Evolutionary conservation across 208 protist species (phyloP).

Genomic region (Crithidia sp.): DNA sequence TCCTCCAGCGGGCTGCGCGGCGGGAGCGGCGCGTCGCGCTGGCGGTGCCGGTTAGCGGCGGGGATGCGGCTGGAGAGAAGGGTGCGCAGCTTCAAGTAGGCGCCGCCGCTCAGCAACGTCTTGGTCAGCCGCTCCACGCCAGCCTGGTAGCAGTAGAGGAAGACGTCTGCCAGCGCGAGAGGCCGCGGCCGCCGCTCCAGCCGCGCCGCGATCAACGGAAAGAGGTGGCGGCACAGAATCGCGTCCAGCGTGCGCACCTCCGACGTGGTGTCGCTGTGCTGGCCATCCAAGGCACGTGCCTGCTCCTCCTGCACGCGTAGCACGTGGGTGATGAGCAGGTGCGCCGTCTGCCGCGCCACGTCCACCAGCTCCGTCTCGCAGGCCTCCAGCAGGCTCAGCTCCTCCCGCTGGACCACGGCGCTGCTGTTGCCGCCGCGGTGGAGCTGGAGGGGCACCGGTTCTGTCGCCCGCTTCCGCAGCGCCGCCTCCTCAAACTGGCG

Average conservation of each 20-base stretch:
- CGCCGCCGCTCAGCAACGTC: constrained; percentile 33
- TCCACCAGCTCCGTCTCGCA: constrained; percentile 47
- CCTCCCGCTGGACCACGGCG: constrained; percentile 1
- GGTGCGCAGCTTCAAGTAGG: constrained; percentile 55
- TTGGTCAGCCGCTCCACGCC: constrained; percentile 43
- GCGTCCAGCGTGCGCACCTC: constrained; percentile 34
- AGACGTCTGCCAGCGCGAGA: constrained; percentile 42
- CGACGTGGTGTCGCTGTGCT: constrained; percentile 27
- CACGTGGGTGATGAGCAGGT: constrained; percentile 33
- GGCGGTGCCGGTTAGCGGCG: constrained; percentile 10
- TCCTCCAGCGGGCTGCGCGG: constrained; percentile 37
- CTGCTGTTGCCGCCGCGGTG: background rate
- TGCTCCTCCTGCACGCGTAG: constrained; percentile 17
- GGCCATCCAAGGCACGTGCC: background rate
- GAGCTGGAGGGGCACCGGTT: constrained; percentile 31
- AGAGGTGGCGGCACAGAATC: constrained; percentile 24
- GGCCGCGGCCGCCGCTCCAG: constrained; percentile 7
- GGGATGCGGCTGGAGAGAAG: constrained; percentile 41
- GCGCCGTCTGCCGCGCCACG: constrained; percentile 34
- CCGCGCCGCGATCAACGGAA: constrained; percentile 11
- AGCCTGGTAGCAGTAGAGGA: constrained; percentile 51
- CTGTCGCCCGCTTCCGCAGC: constrained; percentile 9
- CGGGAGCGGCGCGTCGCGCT: constrained; percentile 20
- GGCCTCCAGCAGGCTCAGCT: constrained; percentile 29
- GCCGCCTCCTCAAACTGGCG: constrained; percentile 55